Evolutionary conservation across 306 rosid genomes (phyloP).

Genomic region (Castanea crenata): DNA sequence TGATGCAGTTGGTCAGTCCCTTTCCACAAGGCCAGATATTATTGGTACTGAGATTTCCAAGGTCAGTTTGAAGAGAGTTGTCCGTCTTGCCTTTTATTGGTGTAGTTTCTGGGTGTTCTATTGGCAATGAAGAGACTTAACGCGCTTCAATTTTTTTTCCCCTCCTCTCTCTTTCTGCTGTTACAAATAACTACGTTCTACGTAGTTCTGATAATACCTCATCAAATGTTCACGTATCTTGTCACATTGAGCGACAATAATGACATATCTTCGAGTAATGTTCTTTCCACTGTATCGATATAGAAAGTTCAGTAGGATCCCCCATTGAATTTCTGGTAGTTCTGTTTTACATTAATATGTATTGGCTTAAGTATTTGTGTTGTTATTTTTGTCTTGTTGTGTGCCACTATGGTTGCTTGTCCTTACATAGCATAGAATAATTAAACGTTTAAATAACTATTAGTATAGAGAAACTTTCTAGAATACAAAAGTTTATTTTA

Average conservation of each 20-base stretch:
- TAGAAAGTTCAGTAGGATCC: neutral
- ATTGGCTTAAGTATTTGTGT: neutral
- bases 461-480: neutral
- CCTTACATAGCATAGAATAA: neutral
- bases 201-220: neutral
- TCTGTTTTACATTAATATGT: neutral
- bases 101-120: constrained; percentile 17
- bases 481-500: neutral
- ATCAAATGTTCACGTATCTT: neutral
- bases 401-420: neutral
- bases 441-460: neutral
- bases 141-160: neutral
- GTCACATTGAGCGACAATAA: constrained; percentile 18
- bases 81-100: neutral
- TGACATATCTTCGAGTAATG: neutral
- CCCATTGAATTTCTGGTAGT: neutral
- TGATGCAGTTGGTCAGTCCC: constrained; percentile 98
- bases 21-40: constrained; percentile 96
- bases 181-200: neutral
- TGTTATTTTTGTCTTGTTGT: neutral
- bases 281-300: neutral
- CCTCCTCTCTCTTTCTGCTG: neutral
- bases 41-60: constrained; percentile 89
- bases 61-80: constrained; percentile 46
- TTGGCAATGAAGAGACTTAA: constrained; percentile 6